These are phyloP conservation scores for Naegleria gruberi DNA, from an alignment of 208 protist species.

Conservation along the genomic window DNA sequence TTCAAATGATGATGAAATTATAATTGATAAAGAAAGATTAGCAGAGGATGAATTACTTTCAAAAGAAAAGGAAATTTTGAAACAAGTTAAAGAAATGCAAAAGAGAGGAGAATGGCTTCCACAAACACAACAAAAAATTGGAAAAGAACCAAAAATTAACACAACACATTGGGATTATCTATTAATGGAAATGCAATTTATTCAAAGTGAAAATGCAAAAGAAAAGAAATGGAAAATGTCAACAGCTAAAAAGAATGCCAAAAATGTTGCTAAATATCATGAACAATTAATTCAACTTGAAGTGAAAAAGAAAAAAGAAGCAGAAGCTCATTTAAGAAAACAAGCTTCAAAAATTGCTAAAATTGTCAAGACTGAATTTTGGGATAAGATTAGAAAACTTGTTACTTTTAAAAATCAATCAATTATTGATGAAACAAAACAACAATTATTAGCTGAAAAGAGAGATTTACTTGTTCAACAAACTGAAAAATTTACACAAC, in stretches of 20 bases:
- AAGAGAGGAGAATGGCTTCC: neutral
- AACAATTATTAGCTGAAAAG: neutral
- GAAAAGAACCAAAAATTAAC: neutral
- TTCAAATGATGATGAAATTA: too few species aligned
- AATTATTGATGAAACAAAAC: neutral
- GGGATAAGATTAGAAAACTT: neutral
- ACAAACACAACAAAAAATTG: neutral
- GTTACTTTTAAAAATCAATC: neutral
- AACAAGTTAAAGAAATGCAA: neutral
- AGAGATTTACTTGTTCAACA: neutral
- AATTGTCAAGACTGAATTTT: constrained; percentile 13
- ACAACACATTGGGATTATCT: constrained; percentile 14
- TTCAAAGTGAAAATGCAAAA: neutral
- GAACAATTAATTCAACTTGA: neutral
- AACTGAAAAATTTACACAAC: neutral
- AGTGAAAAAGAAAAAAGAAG: constrained; percentile 12
- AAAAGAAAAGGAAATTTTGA: neutral
- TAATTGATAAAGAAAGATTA: neutral
- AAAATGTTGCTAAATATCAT: neutral
- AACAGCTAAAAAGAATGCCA: neutral
- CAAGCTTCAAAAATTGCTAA: constrained; percentile 1
- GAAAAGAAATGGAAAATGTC: neutral
- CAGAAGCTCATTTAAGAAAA: neutral
- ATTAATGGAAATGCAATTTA: neutral
- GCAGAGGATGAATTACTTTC: neutral